Conservation (phyloP, 2,329 filamentous ascomycete genomes). For the Fusarium ambrosium region DNA sequence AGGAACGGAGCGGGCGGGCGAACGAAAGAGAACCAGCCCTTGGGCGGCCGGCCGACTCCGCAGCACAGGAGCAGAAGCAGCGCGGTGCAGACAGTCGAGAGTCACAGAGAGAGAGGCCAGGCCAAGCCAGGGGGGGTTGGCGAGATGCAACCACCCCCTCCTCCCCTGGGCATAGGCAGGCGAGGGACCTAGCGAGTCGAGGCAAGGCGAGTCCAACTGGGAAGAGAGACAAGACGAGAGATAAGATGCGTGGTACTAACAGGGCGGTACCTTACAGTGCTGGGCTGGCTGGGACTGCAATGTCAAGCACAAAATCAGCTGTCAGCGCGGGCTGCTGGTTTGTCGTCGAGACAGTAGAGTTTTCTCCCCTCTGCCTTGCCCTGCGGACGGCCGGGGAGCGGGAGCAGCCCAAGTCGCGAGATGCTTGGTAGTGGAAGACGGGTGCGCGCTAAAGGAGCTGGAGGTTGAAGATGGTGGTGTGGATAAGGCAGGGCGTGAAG, state of each 20-base stretch:
- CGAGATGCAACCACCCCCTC: slow-evolving; percentile 6
- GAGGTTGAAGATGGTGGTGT: slow-evolving; percentile 21
- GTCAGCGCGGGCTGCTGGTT: slow-evolving; percentile 13
- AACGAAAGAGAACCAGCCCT: slow-evolving; percentile 9
- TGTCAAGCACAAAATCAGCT: slow-evolving; percentile 19
- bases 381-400: slow-evolving; percentile 6
- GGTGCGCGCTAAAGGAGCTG: slow-evolving; percentile 2
- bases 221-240: not conserved
- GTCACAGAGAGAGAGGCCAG: slow-evolving; percentile 7
- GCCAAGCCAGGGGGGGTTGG: slow-evolving; percentile 4
- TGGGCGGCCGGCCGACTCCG: slow-evolving; percentile 20
- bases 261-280: slow-evolving; percentile 20
- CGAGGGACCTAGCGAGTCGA: slow-evolving; percentile 2
- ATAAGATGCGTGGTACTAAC: slow-evolving; percentile 4
- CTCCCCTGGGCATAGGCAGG: slow-evolving; percentile 1
- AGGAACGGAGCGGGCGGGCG: slow-evolving; percentile 36
- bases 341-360: not conserved
- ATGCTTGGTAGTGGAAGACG: slow-evolving; percentile 6
- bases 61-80: slow-evolving; percentile 3
- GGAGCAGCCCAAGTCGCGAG: slow-evolving; percentile 2
- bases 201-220: slow-evolving; percentile 1
- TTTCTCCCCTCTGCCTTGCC: slow-evolving; percentile 4
- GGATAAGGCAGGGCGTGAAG: slow-evolving; percentile 13
- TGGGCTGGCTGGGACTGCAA: not conserved
- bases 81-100: slow-evolving; percentile 9